phyloP scores from a whole-genome alignment of 2,329 filamentous ascomycete genomes.

The Colletotrichum graminicola region DNA sequence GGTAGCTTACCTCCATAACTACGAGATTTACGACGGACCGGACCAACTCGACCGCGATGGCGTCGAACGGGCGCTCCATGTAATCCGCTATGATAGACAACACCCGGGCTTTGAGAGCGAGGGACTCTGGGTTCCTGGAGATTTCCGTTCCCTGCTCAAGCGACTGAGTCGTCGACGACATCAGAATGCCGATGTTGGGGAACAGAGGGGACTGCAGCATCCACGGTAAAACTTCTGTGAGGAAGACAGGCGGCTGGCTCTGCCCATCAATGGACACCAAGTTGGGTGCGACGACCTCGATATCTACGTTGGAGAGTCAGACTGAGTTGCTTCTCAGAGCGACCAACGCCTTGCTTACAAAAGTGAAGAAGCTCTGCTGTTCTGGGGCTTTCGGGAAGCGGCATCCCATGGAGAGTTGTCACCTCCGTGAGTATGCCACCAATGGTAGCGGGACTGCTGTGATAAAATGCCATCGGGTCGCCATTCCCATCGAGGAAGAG shows the following conservation, averaged over 20 bases:
- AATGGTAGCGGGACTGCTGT: constrained; percentile 41
- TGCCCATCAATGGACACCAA: constrained; percentile 50
- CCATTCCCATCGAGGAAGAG: constrained; percentile 43
- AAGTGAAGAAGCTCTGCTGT: constrained; percentile 48
- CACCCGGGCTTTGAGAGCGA: constrained; percentile 46
- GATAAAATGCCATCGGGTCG: constrained; percentile 43
- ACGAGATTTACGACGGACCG: constrained; percentile 48
- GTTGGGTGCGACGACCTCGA: constrained; percentile 47
- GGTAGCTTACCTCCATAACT: constrained; percentile 47
- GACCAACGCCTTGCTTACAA: constrained; percentile 43
- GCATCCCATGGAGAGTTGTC: constrained; percentile 55
- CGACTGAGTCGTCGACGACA: constrained; percentile 48
- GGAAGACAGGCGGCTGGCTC: constrained; percentile 45
- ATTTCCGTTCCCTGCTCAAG: constrained; percentile 42
- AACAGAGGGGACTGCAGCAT: constrained; percentile 50
- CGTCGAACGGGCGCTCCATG: constrained; percentile 41
- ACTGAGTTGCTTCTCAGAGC: not conserved
- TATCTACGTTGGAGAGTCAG: constrained; percentile 40
- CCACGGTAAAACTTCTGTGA: constrained; percentile 46
- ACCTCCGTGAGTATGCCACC: constrained; percentile 44
- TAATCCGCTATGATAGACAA: constrained; percentile 48
- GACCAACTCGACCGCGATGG: constrained; percentile 47
- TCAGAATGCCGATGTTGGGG: constrained; percentile 48
- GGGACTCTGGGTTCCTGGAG: constrained; percentile 45
- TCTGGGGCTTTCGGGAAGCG: constrained; percentile 44